These are phyloP conservation scores for Aphanomyces stellatus DNA, from an alignment of 352 stramenopile species.

Conservation along the genomic window DNA sequence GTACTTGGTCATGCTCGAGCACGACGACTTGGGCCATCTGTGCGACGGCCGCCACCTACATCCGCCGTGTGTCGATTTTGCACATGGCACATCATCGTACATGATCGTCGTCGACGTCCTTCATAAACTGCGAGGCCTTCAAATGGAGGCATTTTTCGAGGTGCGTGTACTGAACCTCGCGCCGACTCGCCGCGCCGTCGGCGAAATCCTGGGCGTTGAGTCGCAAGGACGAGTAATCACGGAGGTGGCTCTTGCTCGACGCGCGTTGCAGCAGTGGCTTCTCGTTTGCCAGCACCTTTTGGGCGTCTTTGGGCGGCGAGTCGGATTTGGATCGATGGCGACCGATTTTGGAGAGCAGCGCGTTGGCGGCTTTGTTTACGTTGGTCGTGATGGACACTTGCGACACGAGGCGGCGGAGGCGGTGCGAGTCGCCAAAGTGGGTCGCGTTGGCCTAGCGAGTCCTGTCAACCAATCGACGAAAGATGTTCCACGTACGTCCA, in stretches of 20 bases:
- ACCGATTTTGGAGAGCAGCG: constrained; percentile 10
- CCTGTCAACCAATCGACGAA: neutral
- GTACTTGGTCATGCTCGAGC: constrained; percentile 41
- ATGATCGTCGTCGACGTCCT: constrained; percentile 76
- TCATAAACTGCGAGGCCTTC: constrained; percentile 76
- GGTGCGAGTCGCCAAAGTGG: neutral
- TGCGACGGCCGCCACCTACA: constrained; percentile 55
- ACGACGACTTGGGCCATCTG: constrained; percentile 58
- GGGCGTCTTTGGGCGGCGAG: neutral
- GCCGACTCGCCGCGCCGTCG: constrained; percentile 27
- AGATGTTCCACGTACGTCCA: constrained; percentile 36
- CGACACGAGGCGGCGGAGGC: constrained; percentile 51
- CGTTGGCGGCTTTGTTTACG: neutral
- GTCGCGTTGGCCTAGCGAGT: neutral
- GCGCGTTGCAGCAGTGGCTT: neutral
- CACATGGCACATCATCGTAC: no score
- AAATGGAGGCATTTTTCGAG: constrained; percentile 83
- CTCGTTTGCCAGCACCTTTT: constrained; percentile 20
- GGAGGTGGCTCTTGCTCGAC: neutral
- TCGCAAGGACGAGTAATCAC: constrained; percentile 1
- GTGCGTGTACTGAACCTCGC: constrained; percentile 56
- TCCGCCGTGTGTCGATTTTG: no score
- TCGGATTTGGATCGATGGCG: constrained; percentile 12
- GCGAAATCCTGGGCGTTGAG: constrained; percentile 14
- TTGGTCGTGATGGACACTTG: constrained; percentile 24